phyloP scores from a whole-genome alignment of 768 basidiomycete genomes.

The Terana coerulea region DNA sequence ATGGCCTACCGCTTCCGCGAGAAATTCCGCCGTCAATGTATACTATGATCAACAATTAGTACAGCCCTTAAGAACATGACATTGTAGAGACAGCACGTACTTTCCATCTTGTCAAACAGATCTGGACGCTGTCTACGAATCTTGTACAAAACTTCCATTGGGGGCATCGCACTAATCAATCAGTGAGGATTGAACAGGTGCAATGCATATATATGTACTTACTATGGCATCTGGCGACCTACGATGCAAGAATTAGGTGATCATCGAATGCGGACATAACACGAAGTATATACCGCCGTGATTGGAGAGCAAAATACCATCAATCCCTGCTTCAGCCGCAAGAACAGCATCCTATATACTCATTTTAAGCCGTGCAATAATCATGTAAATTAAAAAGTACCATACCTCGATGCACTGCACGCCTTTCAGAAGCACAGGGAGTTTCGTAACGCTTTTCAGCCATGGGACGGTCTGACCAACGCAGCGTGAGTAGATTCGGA shows the following conservation, averaged over 20 bases:
- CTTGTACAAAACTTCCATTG: slow-evolving; percentile 73
- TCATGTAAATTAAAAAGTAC: slow-evolving; percentile 6
- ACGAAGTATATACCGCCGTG: slow-evolving; percentile 65
- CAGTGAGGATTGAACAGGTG: slow-evolving; percentile 14
- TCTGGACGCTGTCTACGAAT: slow-evolving; percentile 72
- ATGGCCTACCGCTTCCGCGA: slow-evolving; percentile 65
- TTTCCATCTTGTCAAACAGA: slow-evolving; percentile 69
- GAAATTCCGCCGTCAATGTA: slow-evolving; percentile 85
- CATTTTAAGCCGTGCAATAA: slow-evolving; percentile 19
- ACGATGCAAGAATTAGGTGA: slow-evolving; percentile 5
- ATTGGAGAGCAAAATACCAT: slow-evolving; percentile 87
- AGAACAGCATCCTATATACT: slow-evolving; percentile 72
- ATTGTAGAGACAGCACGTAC: slow-evolving; percentile 26
- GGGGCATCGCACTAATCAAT: slow-evolving; percentile 58
- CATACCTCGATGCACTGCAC: slow-evolving; percentile 69
- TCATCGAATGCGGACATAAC: neutral
- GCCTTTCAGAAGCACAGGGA: slow-evolving; percentile 79
- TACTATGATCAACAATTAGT: slow-evolving; percentile 37
- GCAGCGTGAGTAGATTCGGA: slow-evolving; percentile 1
- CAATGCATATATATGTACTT: slow-evolving; percentile 28
- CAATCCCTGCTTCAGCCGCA: slow-evolving; percentile 77
- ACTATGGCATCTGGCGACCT: slow-evolving; percentile 85
- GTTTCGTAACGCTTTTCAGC: slow-evolving; percentile 62
- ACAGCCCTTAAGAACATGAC: slow-evolving; percentile 5
- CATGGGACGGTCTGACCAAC: slow-evolving; percentile 64